Conservation (phyloP, 2,329 filamentous ascomycete genomes). For the Xylaria sp. region DNA sequence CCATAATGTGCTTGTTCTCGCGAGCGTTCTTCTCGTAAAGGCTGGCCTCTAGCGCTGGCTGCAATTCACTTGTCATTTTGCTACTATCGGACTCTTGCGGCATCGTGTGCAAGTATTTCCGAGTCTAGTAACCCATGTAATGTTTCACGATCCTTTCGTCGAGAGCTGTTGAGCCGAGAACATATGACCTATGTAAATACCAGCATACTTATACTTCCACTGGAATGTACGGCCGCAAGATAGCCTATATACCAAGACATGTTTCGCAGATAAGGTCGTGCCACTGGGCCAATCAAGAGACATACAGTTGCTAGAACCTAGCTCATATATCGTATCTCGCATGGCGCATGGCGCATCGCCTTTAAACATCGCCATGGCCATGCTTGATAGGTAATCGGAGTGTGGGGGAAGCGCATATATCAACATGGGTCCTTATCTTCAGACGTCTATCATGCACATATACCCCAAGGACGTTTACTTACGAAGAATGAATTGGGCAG, state of each 20-base stretch:
- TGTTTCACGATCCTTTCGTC: not conserved
- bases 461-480: conserved; percentile 6
- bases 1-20: conserved; percentile 34
- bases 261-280: conserved; percentile 20
- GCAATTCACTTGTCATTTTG: conserved; percentile 39
- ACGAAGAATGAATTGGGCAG: conserved; percentile 18
- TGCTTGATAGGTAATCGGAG: conserved; percentile 11
- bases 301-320: not conserved
- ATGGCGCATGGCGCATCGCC: conserved; percentile 8
- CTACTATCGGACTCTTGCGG: conserved; percentile 39
- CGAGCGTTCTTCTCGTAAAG: conserved; percentile 34
- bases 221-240: not conserved
- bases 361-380: not conserved
- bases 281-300: conserved; percentile 22
- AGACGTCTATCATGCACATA: conserved; percentile 10
- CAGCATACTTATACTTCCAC: not conserved
- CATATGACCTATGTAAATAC: conserved; percentile 14
- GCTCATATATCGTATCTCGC: conserved; percentile 6
- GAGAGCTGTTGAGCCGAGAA: not conserved
- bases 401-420: conserved; percentile 30
- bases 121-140: not conserved
- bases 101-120: conserved; percentile 20
- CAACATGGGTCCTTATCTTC: conserved; percentile 35
- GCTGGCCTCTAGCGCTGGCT: conserved; percentile 34
- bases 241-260: not conserved